Base-by-base conservation (phyloP, 2,329 filamentous ascomycete species). In the Aspergillus eucalypticola region DNA sequence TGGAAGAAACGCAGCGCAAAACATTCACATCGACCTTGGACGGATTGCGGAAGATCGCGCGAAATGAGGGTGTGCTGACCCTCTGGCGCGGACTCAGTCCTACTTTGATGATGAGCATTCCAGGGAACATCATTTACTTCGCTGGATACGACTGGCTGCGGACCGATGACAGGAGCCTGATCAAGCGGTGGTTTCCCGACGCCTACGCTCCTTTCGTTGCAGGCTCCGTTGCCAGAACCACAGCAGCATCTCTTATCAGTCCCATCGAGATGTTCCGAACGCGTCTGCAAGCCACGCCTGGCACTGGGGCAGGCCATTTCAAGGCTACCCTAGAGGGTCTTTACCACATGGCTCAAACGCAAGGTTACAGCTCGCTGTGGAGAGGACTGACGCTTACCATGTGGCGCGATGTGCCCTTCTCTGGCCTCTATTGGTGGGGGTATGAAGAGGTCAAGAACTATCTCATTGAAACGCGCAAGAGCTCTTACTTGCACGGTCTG, bases 401-500 rank as follows among this genome's bases (percentile, higher is more conserved):
- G 60, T 99, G 95, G 95, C 86, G 95, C 64, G 95, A 99, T 72
- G 95, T 98, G 0, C 95, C 95, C 0, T 99, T 99, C 71, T 98
- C 94, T 0, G 95, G 90, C 3, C 85, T 99, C 48, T 99, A 99
- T 80, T 99, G 95, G 95, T 96, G 90, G 88, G 94, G 95, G 11
- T 99, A 99, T 74, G 95, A 99, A 79, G 87, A 86, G 17, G 88
- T 94, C 58, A 87, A 92, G 56, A 86, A 88, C 23, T 79, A 80
- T 55, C 77, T 98, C 59, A 89, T 88, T 1, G 88, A 93, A 67
- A 77, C 86, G 52, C 87, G 92, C 50, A 76, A 79, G 58, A 65
- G 85, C 83, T 72, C 70, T 4, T 63, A 69, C 7, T 60, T 50
- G 10, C 66, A 67, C 64, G 54, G 60, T 27, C 44, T 67, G 6